phyloP scores from a whole-genome alignment of 2,329 filamentous ascomycete genomes.

The Diplodia intermedia region DNA sequence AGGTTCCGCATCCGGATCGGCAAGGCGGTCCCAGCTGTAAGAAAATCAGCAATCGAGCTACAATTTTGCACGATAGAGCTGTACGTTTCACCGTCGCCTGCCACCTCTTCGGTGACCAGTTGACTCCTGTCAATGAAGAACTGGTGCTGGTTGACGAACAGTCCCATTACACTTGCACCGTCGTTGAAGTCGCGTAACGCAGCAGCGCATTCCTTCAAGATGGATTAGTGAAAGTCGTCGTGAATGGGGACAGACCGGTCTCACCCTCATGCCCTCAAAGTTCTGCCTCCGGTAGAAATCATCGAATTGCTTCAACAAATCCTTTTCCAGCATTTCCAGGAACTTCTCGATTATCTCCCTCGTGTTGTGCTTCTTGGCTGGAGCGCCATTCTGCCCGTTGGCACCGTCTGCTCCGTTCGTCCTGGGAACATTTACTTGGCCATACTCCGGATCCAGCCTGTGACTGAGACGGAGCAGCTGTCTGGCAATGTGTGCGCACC shows the following conservation, averaged over 20 bases:
- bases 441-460: constrained; percentile 79
- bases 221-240: constrained; percentile 1
- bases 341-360: constrained; percentile 96
- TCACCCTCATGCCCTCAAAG: constrained; percentile 88
- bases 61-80: not conserved
- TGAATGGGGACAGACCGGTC: not conserved
- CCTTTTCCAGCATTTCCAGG: constrained; percentile 92
- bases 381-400: constrained; percentile 55
- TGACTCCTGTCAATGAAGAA: constrained; percentile 98
- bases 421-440: constrained; percentile 40
- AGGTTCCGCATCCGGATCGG: constrained; percentile 91
- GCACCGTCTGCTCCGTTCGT: constrained; percentile 48
- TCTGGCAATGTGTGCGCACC: constrained; percentile 90
- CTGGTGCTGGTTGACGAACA: constrained; percentile 98
- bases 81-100: constrained; percentile 67
- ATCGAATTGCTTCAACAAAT: constrained; percentile 94
- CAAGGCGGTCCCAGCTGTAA: constrained; percentile 82
- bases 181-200: constrained; percentile 96
- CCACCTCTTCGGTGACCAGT: constrained; percentile 84
- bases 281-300: constrained; percentile 95
- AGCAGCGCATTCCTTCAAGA: constrained; percentile 75
- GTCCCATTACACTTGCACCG: constrained; percentile 89
- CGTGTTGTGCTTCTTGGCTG: constrained; percentile 63
- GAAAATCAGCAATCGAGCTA: constrained; percentile 13
- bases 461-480: constrained; percentile 95